Base-by-base conservation (phyloP, 495 filamentous ascomycete genomes). In the Glonium stellatum region DNA sequence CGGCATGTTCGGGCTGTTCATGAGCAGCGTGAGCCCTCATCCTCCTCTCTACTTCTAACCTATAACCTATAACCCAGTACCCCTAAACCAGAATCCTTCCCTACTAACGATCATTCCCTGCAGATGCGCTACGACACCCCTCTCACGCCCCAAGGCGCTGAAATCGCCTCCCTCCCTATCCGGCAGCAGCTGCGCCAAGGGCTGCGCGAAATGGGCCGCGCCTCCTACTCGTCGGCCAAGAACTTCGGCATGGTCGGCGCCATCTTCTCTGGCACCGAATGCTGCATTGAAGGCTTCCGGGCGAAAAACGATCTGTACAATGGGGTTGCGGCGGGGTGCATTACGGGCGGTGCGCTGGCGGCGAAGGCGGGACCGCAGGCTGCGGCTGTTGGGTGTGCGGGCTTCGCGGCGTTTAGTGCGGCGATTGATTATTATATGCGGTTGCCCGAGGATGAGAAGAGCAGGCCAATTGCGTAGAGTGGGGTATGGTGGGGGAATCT, bases 251-350 rank as follows among this genome's bases (percentile, higher is more conserved):
- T 87, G 47, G 86, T 98, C 47, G 93, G 93, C 52, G 87, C 90
- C 0, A 80, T 97, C 9, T 98, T 92, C 75, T 78, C 82, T 15
- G 95, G 93, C 22, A 95, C 92, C 12, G 93, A 98, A 76, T 98
- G 93, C 76, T 89, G 87, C 55, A 92, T 98, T 61, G 95, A 97
- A 71, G 92, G 90, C 21, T 79, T 87, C 59, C 80, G 93, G 10
- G 93, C 93, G 1, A 96, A 95, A 78, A 96, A 96, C 72, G 93
- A 97, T 73, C 71, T 97, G 42, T 84, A 78, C 57, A 98, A 98
- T 77, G 89, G 90, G 35, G 82, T 92, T 6, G 81, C 85, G 8
- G 89, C 92, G 2, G 93, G 93, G 0, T 97, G 95, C 73, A 73
- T 97, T 21, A 97, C 93, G 6, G 93, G 93, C 11, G 93, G 90